phyloP scores from a whole-genome alignment of 768 basidiomycete species.

The Kwoniella sp. region DNA sequence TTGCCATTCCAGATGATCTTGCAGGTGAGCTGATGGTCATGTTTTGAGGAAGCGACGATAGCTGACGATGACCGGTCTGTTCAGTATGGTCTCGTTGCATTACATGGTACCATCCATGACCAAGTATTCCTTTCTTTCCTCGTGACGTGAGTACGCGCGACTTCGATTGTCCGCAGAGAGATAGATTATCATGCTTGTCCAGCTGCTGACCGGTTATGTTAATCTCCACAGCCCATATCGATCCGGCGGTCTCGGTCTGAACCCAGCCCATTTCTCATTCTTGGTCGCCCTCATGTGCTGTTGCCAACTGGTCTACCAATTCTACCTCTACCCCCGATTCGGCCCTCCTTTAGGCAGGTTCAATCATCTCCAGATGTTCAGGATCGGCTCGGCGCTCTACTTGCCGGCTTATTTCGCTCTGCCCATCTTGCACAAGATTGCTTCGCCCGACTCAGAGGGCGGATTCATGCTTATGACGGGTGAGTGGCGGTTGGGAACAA shows the following conservation, averaged over 20 bases:
- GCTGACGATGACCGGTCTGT: slow-evolving; percentile 29
- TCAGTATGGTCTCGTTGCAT: slow-evolving; percentile 80
- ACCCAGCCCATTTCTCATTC: slow-evolving; percentile 88
- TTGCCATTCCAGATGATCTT: slow-evolving; percentile 82
- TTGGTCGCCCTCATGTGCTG: slow-evolving; percentile 85
- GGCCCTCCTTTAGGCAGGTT: slow-evolving; percentile 57
- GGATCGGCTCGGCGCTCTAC: slow-evolving; percentile 68
- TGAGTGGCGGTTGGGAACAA: slow-evolving; percentile 46
- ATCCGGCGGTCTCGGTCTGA: slow-evolving; percentile 85
- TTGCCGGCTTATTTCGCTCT: slow-evolving; percentile 87
- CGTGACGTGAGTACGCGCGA: slow-evolving; percentile 71
- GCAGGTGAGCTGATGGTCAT: slow-evolving; percentile 61
- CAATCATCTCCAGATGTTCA: slow-evolving; percentile 57
- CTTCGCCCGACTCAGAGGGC: slow-evolving; percentile 69
- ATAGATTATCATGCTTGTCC: not conserved
- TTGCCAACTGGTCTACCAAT: slow-evolving; percentile 83
- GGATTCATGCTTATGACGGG: slow-evolving; percentile 75
- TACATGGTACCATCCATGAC: slow-evolving; percentile 82
- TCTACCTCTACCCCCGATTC: slow-evolving; percentile 57
- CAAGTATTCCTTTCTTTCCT: slow-evolving; percentile 90
- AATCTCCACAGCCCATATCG: slow-evolving; percentile 66
- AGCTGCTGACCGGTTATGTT: not conserved
- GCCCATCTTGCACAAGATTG: slow-evolving; percentile 69
- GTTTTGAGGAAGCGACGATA: too few species aligned
- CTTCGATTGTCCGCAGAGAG: not conserved